Base-by-base conservation (phyloP, 768 basidiomycete species). In the Hortiboletus flavorubellus region DNA sequence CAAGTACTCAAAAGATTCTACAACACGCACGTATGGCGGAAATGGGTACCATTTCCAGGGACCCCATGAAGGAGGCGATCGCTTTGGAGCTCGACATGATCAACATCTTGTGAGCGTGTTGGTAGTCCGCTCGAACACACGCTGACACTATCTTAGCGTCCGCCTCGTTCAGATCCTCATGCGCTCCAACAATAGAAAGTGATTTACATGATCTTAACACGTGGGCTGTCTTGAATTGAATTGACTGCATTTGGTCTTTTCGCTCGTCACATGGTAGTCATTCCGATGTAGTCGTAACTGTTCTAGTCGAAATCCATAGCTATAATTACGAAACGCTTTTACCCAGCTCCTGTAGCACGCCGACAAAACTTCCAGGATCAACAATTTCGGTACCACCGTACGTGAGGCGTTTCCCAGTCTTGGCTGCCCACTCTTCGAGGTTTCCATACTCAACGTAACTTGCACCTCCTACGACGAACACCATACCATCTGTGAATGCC, bases 371-470 rank as follows among this genome's bases (percentile, higher is more conserved):
- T 67, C 81, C 84, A 6, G 97, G 97, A 63, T 93, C 89, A 46
- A 97, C 66, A 39, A 99, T 94, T 68, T 98, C 97, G 16, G 96
- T 98, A 18, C 92, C 91, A 16, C 97, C 97, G 69, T 99, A 99
- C 35, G 91, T 89, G 43, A 98, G 84, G 58, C 83, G 78, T 72
- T 93, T 92, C 14, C 91, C 91, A 6, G 85, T 83, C 73, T 84
- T 85, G 49, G 72, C 74, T 4, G 91, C 91, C 93, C 95, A 97
- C 72, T 98, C 96, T 70, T 89, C 85, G 55, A 99, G 72, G 69
- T 98, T 98, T 5, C 94, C 93, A 62, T 95, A 98, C 73, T 99
- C 97, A 49, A 98, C 93, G 65, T 98, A 96, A 15, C 94, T 90
- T 5, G 94, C 97, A 2, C 97, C 97, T 8, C 97, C 97, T 3